Evolutionary conservation across 345 rosid species (phyloP), one percentile per base, ranked within the genome.

Genomic region (Carallia pectinifolia): DNA sequence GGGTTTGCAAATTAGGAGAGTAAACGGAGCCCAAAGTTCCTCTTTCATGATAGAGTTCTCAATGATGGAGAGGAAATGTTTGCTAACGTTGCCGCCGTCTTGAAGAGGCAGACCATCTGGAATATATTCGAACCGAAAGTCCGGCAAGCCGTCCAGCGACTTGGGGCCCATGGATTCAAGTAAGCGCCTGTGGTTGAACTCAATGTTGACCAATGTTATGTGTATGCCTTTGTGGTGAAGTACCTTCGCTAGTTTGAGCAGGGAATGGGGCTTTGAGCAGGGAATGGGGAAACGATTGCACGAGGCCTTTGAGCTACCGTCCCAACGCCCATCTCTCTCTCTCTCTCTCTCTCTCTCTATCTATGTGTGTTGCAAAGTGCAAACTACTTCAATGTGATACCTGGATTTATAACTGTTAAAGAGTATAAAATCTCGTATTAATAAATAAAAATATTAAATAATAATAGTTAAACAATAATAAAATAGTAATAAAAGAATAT

Each of bases 181-280:
- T 18, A 58, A 8, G 31, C 71, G 56, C 2, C 2, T 3, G 5
- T 68, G 17, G 9, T 40, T 47, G 5, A 29, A 30, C 52, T 44
- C 64, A 13, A 61, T 44, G 18, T 68, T 61, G 31, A 68, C 71
- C 30, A 68, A 58, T 5, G 71, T 68, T 3, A 68, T 58, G 61
- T 29, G 19, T 3, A 58, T 29, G 17, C 71, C 71, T 30, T 29
- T 40, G 55, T 8, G 16, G 30, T 58, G 55, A 0, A 68, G 64
- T 27, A 68, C 23, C 38, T 68, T 68, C 16, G 71, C 64, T 27
- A 68, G 71, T 17, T 68, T 68, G 4, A 68, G 31, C 71, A 68
- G 39, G 8, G 71, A 13, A 68, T 17, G 39, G 56, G 64, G 53
- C 71, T 34, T 31, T 58, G 64, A 27, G 44, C 56, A 2, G 71